Evolutionary conservation across 306 rosid species (phyloP), one percentile per base, ranked within the genome.

Genomic region (Oemleria cerasiformis): DNA sequence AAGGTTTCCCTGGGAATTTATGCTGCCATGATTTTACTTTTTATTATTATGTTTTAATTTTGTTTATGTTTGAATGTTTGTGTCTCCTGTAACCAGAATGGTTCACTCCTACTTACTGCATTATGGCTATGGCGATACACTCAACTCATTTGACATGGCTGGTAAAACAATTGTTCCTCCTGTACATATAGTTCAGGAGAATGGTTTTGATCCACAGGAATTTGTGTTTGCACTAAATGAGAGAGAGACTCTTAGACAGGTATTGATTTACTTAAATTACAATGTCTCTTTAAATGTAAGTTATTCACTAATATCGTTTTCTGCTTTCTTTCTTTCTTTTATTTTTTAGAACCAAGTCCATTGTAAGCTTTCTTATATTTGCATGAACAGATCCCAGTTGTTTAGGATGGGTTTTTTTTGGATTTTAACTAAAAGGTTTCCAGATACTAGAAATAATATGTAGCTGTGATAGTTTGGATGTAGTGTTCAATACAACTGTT

Each of bases 71-170:
- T n/a, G n/a, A n/a, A n/a, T n/a, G n/a, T n/a, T n/a, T n/a, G 10
- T 8, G 16, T 16, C 4, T 38, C 14, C 11, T 12, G n/a, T 36
- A 21, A 56, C 53, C 97, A 95, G 99, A 83, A 86, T 95, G 85
- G 97, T 95, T 14, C 96, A 97, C 50, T 88, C 97, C 75, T 95
- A 89, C 86, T 84, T 95, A 43, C 88, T 88, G 71, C 96, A 88
- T 79, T 89, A 91, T 83, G 99, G 99, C 48, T 95, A 91, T 56
- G 99, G 88, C 83, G 97, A 92, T 65, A 95, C 99, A 6, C 86
- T 95, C 78, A 67, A 78, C 78, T 85, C 96, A 25, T 89, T 95
- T 86, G 99, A 95, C 79, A 71, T 67, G 86, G 96, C 97, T 70
- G 85, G 96, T 79, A 85, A 76, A 84, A 89, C 84, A 79, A 88